These are phyloP conservation scores for Willaertia magna DNA, from an alignment of 208 protist genomes.

Conservation along the genomic window DNA sequence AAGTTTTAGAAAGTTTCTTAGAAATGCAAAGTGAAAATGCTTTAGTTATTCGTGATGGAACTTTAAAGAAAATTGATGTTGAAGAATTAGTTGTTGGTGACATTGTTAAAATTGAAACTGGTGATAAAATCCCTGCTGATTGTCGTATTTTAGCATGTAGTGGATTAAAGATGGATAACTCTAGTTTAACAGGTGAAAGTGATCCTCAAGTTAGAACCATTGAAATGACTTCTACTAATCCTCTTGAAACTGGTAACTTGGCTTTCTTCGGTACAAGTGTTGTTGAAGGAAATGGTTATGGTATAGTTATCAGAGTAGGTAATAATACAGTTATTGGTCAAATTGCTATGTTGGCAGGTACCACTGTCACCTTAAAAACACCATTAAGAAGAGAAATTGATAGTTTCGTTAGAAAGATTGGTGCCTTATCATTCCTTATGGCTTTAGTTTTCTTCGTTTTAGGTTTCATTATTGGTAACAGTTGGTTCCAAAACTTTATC, in stretches of 20 bases:
- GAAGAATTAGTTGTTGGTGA: constrained; percentile 47
- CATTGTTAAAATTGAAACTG: constrained; percentile 45
- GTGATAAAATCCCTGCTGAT: constrained; percentile 62
- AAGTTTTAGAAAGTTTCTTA: constrained; percentile 41
- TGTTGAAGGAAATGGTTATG: constrained; percentile 39
- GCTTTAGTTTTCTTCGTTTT: constrained; percentile 19
- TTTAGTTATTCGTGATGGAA: constrained; percentile 17
- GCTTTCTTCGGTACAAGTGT: constrained; percentile 48
- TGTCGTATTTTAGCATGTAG: constrained; percentile 40
- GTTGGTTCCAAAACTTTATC: constrained; percentile 24
- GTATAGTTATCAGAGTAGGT: constrained; percentile 53
- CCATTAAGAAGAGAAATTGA: constrained; percentile 46
- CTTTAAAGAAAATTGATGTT: constrained; percentile 6
- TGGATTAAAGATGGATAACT: constrained; percentile 49
- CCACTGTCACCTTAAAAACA: constrained; percentile 18
- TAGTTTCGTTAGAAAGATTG: constrained; percentile 34
- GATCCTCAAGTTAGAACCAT: constrained; percentile 37
- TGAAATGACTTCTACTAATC: constrained; percentile 31
- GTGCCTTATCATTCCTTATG: constrained; percentile 30
- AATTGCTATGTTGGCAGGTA: constrained; percentile 40
- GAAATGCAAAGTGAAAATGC: background rate
- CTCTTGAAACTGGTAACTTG: constrained; percentile 39
- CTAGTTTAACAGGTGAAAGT: constrained; percentile 50
- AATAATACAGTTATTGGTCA: constrained; percentile 61
- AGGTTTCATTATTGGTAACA: constrained; percentile 24